A percentile compares a stretch with the other conserved stretches of the same genome.
Conservation (phyloP, 2,329 filamentous ascomycete species). For the Fusarium abutilonis region DNA sequence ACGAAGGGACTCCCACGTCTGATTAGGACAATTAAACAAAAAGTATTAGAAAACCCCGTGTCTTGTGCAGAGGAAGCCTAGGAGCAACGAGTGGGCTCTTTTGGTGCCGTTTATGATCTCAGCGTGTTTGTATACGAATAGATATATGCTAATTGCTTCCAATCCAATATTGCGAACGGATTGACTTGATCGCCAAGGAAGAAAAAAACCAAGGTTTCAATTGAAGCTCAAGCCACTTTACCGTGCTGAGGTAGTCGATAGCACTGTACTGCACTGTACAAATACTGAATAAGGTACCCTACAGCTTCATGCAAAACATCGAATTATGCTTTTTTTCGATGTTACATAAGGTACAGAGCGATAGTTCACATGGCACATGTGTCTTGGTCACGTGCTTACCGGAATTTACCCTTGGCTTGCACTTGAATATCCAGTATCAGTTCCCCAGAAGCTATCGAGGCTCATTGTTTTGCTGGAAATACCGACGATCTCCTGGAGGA, state of each 20-base stretch:
- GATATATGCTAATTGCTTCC: background rate
- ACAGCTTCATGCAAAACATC: background rate
- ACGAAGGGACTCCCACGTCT: background rate
- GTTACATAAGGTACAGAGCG: background rate
- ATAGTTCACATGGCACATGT: too few relatives aligned
- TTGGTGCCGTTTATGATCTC: background rate
- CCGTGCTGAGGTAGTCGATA: background rate
- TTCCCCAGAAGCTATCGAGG: too few relatives aligned
- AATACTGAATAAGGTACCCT: background rate
- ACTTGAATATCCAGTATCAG: too few relatives aligned
- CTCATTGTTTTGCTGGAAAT: too few relatives aligned
- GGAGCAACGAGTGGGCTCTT: background rate
- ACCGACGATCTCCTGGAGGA: too few relatives aligned
- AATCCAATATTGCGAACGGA: background rate
- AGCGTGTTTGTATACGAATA: background rate
- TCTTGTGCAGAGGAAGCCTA: background rate
- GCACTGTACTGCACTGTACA: background rate
- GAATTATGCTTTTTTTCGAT: background rate
- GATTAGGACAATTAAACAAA: background rate
- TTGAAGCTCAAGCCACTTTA: background rate
- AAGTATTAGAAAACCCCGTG: background rate
- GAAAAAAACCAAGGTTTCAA: background rate
- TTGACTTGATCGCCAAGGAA: background rate
- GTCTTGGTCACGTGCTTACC: too few relatives aligned
- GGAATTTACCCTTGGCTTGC: too few relatives aligned